Conservation (phyloP, 2,329 filamentous ascomycete genomes). For the Emergomyces orientalis region DNA sequence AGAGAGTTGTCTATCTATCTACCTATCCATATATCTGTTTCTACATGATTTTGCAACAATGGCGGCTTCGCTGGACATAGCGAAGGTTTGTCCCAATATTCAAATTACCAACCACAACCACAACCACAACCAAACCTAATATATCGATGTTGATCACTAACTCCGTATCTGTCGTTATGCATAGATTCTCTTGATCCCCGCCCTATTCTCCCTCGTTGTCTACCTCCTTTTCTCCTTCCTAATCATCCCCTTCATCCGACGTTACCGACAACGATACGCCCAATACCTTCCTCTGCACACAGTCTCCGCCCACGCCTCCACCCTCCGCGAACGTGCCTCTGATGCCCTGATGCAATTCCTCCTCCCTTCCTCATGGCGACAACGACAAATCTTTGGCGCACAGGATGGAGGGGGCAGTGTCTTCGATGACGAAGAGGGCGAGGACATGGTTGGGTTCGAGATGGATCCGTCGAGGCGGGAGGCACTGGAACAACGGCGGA, state of each 20-base stretch:
- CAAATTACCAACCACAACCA: too few relatives aligned
- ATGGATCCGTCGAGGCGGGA: constrained; percentile 43
- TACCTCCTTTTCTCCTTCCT: constrained; percentile 59
- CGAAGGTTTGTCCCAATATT: constrained; percentile 9
- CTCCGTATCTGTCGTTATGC: background rate
- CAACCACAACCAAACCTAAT: background rate
- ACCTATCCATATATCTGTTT: background rate
- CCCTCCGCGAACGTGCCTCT: constrained; percentile 40
- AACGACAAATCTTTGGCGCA: constrained; percentile 31
- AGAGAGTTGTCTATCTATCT: background rate
- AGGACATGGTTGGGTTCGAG: constrained; percentile 43
- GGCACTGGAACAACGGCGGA: constrained; percentile 37
- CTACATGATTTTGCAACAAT: constrained; percentile 6
- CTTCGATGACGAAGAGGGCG: constrained; percentile 60
- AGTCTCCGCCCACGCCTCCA: constrained; percentile 44
- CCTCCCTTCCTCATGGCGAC: constrained; percentile 36
- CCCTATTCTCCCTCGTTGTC: constrained; percentile 58
- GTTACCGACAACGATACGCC: constrained; percentile 60
- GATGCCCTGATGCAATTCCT: constrained; percentile 36
- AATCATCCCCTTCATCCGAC: constrained; percentile 58
- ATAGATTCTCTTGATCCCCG: constrained; percentile 62
- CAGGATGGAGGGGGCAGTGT: constrained; percentile 36
- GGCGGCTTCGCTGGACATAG: constrained; percentile 9
- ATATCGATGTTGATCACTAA: constrained; percentile 1
- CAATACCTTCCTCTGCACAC: constrained; percentile 63